These are phyloP conservation scores for Penicillium sclerotigenum DNA, from an alignment of 2,329 filamentous ascomycete genomes.

Conservation along the genomic window DNA sequence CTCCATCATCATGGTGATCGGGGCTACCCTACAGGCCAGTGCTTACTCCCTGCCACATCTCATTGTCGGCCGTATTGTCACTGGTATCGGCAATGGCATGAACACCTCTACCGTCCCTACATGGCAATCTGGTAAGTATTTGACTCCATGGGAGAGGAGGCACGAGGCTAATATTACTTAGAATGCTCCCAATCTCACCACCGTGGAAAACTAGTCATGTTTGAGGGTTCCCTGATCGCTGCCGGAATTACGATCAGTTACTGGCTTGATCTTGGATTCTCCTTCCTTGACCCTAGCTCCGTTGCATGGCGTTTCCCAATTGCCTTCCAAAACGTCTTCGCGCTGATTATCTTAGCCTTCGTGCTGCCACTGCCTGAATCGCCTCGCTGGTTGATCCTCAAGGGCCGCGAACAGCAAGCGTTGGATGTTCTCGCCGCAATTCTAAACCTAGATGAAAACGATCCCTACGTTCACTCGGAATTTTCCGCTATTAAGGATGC, in stretches of 20 bases:
- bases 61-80: constrained; percentile 51
- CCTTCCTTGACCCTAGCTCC: constrained; percentile 46
- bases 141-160: accelerated
- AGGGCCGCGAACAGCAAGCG: constrained; percentile 51
- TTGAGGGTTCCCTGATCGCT: constrained; percentile 49
- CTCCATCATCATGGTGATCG: constrained; percentile 50
- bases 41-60: constrained; percentile 50
- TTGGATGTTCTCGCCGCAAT: constrained; percentile 46
- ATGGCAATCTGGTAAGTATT: constrained; percentile 42
- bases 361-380: constrained; percentile 54
- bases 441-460: constrained; percentile 45
- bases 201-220: constrained; percentile 51
- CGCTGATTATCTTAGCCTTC: constrained; percentile 47
- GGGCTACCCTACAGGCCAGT: constrained; percentile 48
- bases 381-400: constrained; percentile 55
- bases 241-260: constrained; percentile 48
- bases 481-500: constrained; percentile 51
- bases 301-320: constrained; percentile 54
- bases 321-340: constrained; percentile 55
- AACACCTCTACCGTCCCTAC: constrained; percentile 54
- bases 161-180: neutral
- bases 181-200: constrained; percentile 50
- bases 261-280: constrained; percentile 52
- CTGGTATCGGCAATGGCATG: constrained; percentile 53
- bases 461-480: constrained; percentile 44